Conservation (phyloP, 148 eudicot species). For the Spergularia bocconei region DNA sequence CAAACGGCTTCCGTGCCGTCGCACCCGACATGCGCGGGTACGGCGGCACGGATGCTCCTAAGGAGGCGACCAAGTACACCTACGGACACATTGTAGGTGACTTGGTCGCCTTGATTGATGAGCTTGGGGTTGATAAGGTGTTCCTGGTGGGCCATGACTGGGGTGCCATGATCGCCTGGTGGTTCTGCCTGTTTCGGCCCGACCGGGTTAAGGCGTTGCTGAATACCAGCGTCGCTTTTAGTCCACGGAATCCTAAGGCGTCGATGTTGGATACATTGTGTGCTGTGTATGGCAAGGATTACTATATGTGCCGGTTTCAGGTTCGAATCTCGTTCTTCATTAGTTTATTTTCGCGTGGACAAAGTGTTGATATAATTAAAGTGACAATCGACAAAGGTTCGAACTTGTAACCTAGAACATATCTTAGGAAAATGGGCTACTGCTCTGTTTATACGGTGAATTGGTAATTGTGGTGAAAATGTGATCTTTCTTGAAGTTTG, state of each 20-base stretch:
- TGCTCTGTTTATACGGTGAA: too few relatives aligned
- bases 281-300: slow-evolving; percentile 29
- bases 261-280: neutral
- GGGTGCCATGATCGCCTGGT: slow-evolving; percentile 38
- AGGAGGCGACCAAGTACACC: slow-evolving; percentile 24
- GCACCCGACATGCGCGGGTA: slow-evolving; percentile 47
- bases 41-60: slow-evolving; percentile 43
- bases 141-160: slow-evolving; percentile 40
- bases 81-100: slow-evolving; percentile 34
- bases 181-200: slow-evolving; percentile 31
- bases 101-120: slow-evolving; percentile 27
- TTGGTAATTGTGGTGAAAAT: too few relatives aligned
- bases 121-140: slow-evolving; percentile 21
- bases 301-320: slow-evolving; percentile 30
- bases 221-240: slow-evolving; percentile 19
- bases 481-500: too few relatives aligned
- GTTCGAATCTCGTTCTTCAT: neutral
- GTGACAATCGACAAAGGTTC: too few relatives aligned
- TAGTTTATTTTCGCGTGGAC: neutral
- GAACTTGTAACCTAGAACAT: too few relatives aligned
- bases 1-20: slow-evolving; percentile 33
- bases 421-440: too few relatives aligned
- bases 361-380: too few relatives aligned
- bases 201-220: slow-evolving; percentile 40
- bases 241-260: slow-evolving; percentile 18